Evolutionary conservation across 2,329 filamentous ascomycete genomes (phyloP).

Genomic region (Phialocephala subalpina): DNA sequence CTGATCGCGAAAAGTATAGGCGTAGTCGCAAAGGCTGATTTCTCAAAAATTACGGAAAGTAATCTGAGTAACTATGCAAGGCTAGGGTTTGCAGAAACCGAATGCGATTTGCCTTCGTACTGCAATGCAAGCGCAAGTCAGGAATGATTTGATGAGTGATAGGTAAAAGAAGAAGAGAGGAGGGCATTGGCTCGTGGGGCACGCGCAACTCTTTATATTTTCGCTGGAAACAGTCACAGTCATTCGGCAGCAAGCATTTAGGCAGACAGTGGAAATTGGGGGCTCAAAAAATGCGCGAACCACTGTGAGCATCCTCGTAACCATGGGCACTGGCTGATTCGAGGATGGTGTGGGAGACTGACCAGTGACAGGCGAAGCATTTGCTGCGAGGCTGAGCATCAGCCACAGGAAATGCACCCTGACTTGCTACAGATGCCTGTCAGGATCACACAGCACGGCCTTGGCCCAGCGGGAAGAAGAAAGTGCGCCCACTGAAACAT

Average conservation of each 20-base stretch:
- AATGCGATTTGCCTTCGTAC: slow-evolving; percentile 25
- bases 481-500: slow-evolving; percentile 8
- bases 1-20: slow-evolving; percentile 23
- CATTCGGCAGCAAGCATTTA: slow-evolving; percentile 23
- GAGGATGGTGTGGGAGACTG: slow-evolving; percentile 16
- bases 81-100: slow-evolving; percentile 20
- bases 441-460: slow-evolving; percentile 10
- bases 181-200: slow-evolving; percentile 29
- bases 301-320: neutral
- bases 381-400: slow-evolving; percentile 28
- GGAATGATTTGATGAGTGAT: slow-evolving; percentile 24
- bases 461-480: slow-evolving; percentile 1
- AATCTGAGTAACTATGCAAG: slow-evolving; percentile 23
- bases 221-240: slow-evolving; percentile 21
- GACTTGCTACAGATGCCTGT: slow-evolving; percentile 17
- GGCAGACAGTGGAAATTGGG: slow-evolving; percentile 12
- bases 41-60: slow-evolving; percentile 12
- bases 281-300: slow-evolving; percentile 11
- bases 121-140: neutral
- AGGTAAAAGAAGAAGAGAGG: slow-evolving; percentile 22
- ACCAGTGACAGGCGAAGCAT: slow-evolving; percentile 23
- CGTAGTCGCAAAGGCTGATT: slow-evolving; percentile 9
- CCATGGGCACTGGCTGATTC: slow-evolving; percentile 13
- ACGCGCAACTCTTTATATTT: slow-evolving; percentile 26
- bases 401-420: slow-evolving; percentile 23